Percentiles rank a stretch among this genome's conserved stretches.
Evolutionary conservation across 371 early-diverging fungal species (phyloP).

Genomic region (Choanephora cucurbitarum): DNA sequence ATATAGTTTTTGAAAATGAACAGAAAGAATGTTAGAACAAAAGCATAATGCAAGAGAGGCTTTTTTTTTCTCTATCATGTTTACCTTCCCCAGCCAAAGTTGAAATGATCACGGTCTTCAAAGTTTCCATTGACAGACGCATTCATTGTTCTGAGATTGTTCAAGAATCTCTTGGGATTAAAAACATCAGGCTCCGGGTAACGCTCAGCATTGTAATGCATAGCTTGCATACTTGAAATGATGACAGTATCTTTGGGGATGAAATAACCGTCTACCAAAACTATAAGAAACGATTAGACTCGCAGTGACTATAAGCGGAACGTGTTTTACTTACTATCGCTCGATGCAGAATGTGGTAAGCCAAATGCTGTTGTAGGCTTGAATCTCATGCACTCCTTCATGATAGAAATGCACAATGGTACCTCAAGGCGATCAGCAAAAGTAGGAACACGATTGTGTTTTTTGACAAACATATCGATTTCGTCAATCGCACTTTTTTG

Average conservation of each 20-base stretch:
- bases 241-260: slow-evolving; percentile 27
- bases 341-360: slow-evolving; percentile 9
- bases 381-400: slow-evolving; percentile 20
- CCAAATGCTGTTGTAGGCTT: slow-evolving; percentile 13
- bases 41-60: not conserved
- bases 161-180: slow-evolving; percentile 40
- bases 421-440: slow-evolving; percentile 8
- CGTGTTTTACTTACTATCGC: slow-evolving; percentile 15
- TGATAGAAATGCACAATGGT: slow-evolving; percentile 13
- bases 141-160: slow-evolving; percentile 9
- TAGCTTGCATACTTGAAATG: slow-evolving; percentile 15
- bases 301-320: too few relatives aligned
- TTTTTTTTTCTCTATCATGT: not conserved
- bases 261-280: slow-evolving; percentile 18
- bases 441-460: slow-evolving; percentile 8
- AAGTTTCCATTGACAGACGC: slow-evolving; percentile 3
- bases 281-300: slow-evolving; percentile 1
- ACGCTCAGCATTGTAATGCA: slow-evolving; percentile 26
- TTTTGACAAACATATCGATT: slow-evolving; percentile 17
- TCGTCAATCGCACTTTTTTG: slow-evolving; percentile 13
- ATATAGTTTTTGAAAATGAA: too few relatives aligned
- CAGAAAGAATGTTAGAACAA: not conserved
- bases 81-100: slow-evolving; percentile 18
- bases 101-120: slow-evolving; percentile 8
- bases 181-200: slow-evolving; percentile 22